Evolutionary conservation across 2,329 filamentous ascomycete species (phyloP).

Genomic region (Cephalotrichum gorgonifer): DNA sequence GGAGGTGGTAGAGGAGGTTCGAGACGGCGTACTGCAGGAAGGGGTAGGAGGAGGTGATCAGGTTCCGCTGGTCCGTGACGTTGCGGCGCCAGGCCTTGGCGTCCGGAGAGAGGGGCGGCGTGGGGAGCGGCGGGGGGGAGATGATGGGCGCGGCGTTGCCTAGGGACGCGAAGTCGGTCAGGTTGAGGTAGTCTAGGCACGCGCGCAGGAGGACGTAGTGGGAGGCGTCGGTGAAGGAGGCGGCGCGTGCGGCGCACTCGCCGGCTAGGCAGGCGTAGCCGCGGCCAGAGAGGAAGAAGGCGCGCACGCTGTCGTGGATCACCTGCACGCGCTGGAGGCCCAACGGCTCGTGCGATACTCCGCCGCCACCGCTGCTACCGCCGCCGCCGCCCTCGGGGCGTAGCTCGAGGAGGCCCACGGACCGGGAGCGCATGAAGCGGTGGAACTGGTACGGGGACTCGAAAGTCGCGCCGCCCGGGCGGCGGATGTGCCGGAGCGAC

Average conservation of each 20-base stretch:
- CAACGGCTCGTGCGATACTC: conserved; percentile 11
- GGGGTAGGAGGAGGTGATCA: conserved; percentile 18
- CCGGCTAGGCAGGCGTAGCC: conserved; percentile 18
- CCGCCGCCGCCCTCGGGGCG: conserved; percentile 11
- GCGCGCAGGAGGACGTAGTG: conserved; percentile 19
- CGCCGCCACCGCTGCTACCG: conserved; percentile 5
- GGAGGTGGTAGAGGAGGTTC: conserved; percentile 20
- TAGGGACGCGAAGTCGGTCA: conserved; percentile 19
- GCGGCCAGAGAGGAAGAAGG: conserved; percentile 20
- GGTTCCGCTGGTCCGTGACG: conserved; percentile 14
- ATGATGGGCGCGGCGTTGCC: conserved; percentile 9
- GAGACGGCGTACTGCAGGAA: conserved; percentile 21
- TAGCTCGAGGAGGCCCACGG: conserved; percentile 20
- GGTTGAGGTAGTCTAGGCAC: conserved; percentile 21
- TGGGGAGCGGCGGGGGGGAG: neutral
- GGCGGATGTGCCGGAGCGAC: conserved; percentile 15
- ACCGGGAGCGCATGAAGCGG: conserved; percentile 19
- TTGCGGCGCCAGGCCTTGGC: conserved; percentile 9
- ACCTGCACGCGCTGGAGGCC: conserved; percentile 19
- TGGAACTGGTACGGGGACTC: conserved; percentile 18
- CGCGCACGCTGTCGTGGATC: conserved; percentile 19
- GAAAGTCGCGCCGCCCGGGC: conserved; percentile 12
- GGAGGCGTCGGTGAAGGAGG: conserved; percentile 15
- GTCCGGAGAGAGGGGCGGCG: neutral
- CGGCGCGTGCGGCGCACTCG: conserved; percentile 4